Base-by-base conservation (phyloP, 108 stramenopile species). In the Nitzschia sp. region DNA sequence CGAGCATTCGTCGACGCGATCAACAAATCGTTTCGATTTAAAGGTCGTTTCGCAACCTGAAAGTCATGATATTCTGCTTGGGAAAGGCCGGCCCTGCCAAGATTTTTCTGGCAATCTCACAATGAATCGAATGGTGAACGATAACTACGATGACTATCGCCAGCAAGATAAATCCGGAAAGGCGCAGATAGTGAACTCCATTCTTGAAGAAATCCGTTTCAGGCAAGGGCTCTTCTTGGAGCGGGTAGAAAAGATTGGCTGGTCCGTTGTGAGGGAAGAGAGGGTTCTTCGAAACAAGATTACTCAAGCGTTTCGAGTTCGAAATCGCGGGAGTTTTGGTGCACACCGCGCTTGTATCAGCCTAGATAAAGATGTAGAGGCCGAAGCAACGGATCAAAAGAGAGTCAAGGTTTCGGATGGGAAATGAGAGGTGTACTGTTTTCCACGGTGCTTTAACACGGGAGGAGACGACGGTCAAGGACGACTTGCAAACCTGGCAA, bases 61-160 rank as follows among this genome's bases (percentile, higher is more conserved):
- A 81, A 46, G 71, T 75, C 25, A 79, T 68, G 64, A 66, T 19
- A 35, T 66, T 15, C 13, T 66, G 47, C 47, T 66, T 31, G 64
- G 64, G 13, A 28, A 38, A 27, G 64, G 64, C 6, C 64, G 64
- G 31, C 32, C 17, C 35, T 66, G 25, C 27, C 64, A 66, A 32
- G 46, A 66, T 3, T 66, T 30, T 51, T 21, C 48, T 17, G 64
- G 64, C 24, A 66, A 66, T 63, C 42, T 48, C 15, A 8, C 9
- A 24, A 19, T 63, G 36, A 46, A 42, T 46, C 29, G 31, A 46
- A 45, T 63, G 19, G 38, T 63, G 3, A 42, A 63, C 24, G 21
- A 6, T 5, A 38, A 46, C 17, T 21, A 19, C 29, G 42, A 63
- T 5, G 29, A 63, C 17, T 63, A 63, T 21, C 57, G 27, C 3